Base-by-base conservation (phyloP, 208 protist genomes). In the Leishmania amazonensis region DNA sequence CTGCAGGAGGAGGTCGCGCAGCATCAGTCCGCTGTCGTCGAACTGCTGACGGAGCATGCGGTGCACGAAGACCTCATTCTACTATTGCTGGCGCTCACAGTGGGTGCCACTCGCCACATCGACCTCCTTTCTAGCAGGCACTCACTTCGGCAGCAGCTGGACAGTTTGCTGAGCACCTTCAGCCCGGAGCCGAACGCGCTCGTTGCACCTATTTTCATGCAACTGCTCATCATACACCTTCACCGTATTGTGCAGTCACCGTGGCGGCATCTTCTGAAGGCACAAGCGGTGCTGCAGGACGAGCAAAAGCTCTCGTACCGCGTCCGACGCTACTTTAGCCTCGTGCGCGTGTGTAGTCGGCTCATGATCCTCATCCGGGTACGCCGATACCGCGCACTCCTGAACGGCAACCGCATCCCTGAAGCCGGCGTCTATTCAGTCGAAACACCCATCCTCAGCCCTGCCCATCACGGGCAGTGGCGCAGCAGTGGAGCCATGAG, bases 11-110 rank as follows among this genome's bases (percentile, higher is more conserved):
- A 95, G 57, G 88, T 91, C 24, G 81, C 83, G 72, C 71, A 86
- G 49, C 79, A 96, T 79, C 90, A 94, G 58, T 68, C 88, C 1
- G 85, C 88, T 38, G 76, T 97, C 80, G 86, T 96, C 38, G 88
- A 93, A n/a, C 88, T 83, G 0, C 86, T 97, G 42, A 76, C 78
- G 31, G 83, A 84, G 64, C 92, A 97, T 80, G 82, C 87, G 73
- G 83, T 87, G 24, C 88, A 94, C 87, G 89, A 93, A 28, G 94
- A 97, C 53, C 79, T 97, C 35, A 72, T 94, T 57, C 78, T 97
- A 42, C 79, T 97, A 64, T 70, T 97, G 53, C 83, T 97, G 28
- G 80, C 88, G 40, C 70, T 93, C 24, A 90, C 88, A 65, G 78
- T 97, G 64, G 91, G 92, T 15, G 88, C 86, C 1, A 77, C 64